Base-by-base conservation (phyloP, 352 stramenopile species). In the Phytophthora rubi region DNA sequence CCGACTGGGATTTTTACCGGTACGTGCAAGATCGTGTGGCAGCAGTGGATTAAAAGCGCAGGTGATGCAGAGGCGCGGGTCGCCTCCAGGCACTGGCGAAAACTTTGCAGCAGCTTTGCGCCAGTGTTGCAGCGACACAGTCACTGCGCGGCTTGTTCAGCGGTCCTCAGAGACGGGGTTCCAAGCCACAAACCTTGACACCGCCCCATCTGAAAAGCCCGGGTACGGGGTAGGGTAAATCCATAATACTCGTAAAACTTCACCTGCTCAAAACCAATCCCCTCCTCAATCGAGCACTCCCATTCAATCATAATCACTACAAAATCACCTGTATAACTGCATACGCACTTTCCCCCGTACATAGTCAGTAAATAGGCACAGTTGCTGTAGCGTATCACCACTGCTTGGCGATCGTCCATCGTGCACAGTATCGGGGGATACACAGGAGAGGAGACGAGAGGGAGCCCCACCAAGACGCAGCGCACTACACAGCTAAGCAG, bases 301-400 rank as follows among this genome's bases (percentile, higher is more conserved):
- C 23, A 26, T 26, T 26, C 23, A 1, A 26, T 3, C 3, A 52
- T 52, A 28, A 9, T 8, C 15, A 53, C 32, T 35, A 35, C 6
- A 35, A 1, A 53, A 32, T 13, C 18, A 53, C 48, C 18, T 32
- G 4, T 4, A 53, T 8, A 32, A 53, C 12, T 7, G 6, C 12
- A 53, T 53, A 4, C 49, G 26, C 26, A 42, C 26, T 56, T 42
- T 18, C 7, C 23, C 15, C 8, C 49, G 49, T 56, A 56, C 8
- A 16, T 47, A 63, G 57, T 63, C 57, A 63, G 55, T 13, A 18
- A 35, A 53, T 48, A 61, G 54, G 54, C 54, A 61, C 54, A 61
- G 55, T 62, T 62, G 13, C 33, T 39, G 12, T 49, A 21, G 44
- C 44, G 44, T 26, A 49, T 49, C 44, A 49, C 44, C n/a, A 26